Evolutionary conservation across 768 basidiomycete genomes (phyloP).

Genomic region (Russula vinacea): DNA sequence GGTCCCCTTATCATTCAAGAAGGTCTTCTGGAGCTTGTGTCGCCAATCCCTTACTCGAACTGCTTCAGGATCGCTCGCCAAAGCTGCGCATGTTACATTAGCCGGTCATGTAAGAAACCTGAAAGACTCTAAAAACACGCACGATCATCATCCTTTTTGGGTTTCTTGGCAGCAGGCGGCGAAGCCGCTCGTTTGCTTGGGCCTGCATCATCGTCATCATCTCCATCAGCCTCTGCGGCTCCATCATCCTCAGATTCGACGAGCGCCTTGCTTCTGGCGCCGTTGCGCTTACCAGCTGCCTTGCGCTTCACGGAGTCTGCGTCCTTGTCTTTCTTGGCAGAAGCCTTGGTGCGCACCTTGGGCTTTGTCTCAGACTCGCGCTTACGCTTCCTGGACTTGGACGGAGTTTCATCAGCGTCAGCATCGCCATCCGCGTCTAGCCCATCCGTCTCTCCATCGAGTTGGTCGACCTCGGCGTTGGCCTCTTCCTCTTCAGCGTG

Average conservation of each 20-base stretch:
- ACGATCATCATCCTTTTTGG: slow-evolving; percentile 57
- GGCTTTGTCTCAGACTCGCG: slow-evolving; percentile 53
- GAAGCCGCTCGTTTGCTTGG: slow-evolving; percentile 50
- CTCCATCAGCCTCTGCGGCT: slow-evolving; percentile 36
- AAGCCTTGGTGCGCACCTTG: slow-evolving; percentile 45
- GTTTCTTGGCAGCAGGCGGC: slow-evolving; percentile 64
- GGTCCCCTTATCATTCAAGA: slow-evolving; percentile 59
- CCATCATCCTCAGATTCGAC: slow-evolving; percentile 68
- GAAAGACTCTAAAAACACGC: slow-evolving; percentile 48
- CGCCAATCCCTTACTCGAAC: slow-evolving; percentile 85
- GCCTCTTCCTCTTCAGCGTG: slow-evolving; percentile 47
- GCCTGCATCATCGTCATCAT: slow-evolving; percentile 41
- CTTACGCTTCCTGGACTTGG: slow-evolving; percentile 57
- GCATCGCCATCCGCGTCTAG: slow-evolving; percentile 47
- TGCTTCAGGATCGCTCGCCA: slow-evolving; percentile 59
- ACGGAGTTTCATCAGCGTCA: slow-evolving; percentile 40
- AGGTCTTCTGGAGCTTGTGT: slow-evolving; percentile 85
- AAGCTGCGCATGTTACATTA: slow-evolving; percentile 37
- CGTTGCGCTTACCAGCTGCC: slow-evolving; percentile 49
- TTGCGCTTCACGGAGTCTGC: slow-evolving; percentile 39
- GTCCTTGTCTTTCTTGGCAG: slow-evolving; percentile 47
- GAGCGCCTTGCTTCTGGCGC: slow-evolving; percentile 57
- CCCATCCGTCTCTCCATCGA: slow-evolving; percentile 51
- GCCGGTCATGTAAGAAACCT: neutral
- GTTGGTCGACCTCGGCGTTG: slow-evolving; percentile 65